Conservation (phyloP, 257 asterid genomes). For the Solanum megistacrolobum region DNA sequence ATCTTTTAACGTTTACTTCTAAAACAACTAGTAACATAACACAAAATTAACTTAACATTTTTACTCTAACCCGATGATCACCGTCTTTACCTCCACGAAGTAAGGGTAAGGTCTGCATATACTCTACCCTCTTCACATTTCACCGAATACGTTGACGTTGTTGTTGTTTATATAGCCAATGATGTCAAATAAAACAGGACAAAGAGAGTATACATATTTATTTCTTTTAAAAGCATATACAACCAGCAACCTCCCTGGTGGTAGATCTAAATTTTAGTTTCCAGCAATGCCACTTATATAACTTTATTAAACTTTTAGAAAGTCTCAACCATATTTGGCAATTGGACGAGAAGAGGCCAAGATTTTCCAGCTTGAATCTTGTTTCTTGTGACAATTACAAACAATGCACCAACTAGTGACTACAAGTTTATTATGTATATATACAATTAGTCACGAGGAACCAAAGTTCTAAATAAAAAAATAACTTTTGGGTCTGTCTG, state of each 20-base stretch:
- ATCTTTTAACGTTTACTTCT: no score
- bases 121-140: neutral
- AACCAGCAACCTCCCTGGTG: neutral
- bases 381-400: neutral
- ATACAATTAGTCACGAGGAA: neutral
- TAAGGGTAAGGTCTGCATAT: neutral
- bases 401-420: neutral
- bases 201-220: neutral
- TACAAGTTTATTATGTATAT: neutral
- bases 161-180: neutral
- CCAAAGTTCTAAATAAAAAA: neutral
- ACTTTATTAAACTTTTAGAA: neutral
- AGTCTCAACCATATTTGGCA: neutral
- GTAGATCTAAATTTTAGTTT: neutral
- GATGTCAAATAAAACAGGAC: neutral
- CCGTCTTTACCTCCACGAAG: neutral
- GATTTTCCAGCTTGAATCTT: neutral
- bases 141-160: fast-evolving
- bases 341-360: neutral
- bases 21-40: neutral
- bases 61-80: neutral
- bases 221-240: neutral
- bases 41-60: neutral
- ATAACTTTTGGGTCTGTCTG: neutral
- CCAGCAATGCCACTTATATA: neutral